Base-by-base conservation (phyloP, 169 alveolate species). In the Plasmodium gallinaceum region DNA sequence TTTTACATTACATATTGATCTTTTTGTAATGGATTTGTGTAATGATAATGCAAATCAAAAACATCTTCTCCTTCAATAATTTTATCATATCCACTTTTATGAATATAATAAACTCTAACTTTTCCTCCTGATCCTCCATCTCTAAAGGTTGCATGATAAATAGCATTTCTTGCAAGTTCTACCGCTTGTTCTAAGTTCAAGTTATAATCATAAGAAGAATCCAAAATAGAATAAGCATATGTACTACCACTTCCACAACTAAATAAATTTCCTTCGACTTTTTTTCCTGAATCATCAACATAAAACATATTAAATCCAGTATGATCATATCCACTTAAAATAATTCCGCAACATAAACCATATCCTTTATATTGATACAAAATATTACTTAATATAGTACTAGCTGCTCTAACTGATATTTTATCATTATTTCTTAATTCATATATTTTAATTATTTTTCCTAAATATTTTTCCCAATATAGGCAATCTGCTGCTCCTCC, bases 401-500 rank as follows among this genome's bases (percentile, higher is more conserved):
- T 97, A 3, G 99, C 99, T 43, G 99, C 99, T 7, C 99, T 99
- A 7, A 98, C 99, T 8, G 99, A 95, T 52, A 98, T 97, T 90
- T 98, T 94, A 68, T 97, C 98, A 88, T 97, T 96, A 90, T 95
- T 95, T 48, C 98, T 93, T 18, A 96, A 96, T 68, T 96, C 97
- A 86, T 95, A 97, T 72, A 97, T 91, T 90, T 98, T 94, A 93
- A 99, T 97, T 48, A 98, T 95, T 93, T 94, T 96, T 16, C 99
- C 98, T 37, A 98, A 94, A 52, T 96, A 96, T 62, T 98, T 93
- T 88, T 98, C 99, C 99, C 99, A 99, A 96, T 96, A 98, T 75
- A 96, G 94, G 92, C 99, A 98, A 94, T 99, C 99, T 20, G 99
- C 99, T 6, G 99, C 99, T 45, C 99, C 99, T 54, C 99, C 99